Conservation (phyloP, 257 asterid genomes). For the Solanum pennellii region DNA sequence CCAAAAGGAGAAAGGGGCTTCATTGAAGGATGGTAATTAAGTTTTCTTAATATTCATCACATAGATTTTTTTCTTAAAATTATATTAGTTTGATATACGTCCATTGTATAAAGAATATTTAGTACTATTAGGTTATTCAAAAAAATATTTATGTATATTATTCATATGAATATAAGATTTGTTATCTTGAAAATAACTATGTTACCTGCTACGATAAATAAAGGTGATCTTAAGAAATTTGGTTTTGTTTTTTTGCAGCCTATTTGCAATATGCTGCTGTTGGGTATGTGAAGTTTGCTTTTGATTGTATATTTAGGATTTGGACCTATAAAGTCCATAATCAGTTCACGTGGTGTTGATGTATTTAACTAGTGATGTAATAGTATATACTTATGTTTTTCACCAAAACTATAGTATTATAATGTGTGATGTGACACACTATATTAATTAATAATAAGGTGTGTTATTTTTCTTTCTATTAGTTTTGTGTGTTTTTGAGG, state of each 20-base stretch:
- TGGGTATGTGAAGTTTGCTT: conserved; percentile 60
- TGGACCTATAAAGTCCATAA: not conserved
- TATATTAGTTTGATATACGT: not conserved
- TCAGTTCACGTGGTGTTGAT: not conserved
- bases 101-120: not conserved
- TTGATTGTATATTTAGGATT: not conserved
- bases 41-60: not conserved
- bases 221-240: not conserved
- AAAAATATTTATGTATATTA: not conserved
- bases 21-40: conserved; percentile 59
- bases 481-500: not conserved
- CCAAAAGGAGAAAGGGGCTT: conserved; percentile 63
- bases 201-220: not conserved
- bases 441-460: not conserved
- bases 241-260: conserved; percentile 25
- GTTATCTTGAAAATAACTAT: not conserved
- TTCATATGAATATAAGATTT: not conserved
- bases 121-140: not conserved
- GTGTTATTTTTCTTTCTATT: not conserved
- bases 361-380: not conserved
- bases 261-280: conserved; percentile 66
- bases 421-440: not conserved
- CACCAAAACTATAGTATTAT: not conserved
- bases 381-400: not conserved
- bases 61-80: not conserved